phyloP scores from a whole-genome alignment of 352 stramenopile species.

The Phytophthora sp. region DNA sequence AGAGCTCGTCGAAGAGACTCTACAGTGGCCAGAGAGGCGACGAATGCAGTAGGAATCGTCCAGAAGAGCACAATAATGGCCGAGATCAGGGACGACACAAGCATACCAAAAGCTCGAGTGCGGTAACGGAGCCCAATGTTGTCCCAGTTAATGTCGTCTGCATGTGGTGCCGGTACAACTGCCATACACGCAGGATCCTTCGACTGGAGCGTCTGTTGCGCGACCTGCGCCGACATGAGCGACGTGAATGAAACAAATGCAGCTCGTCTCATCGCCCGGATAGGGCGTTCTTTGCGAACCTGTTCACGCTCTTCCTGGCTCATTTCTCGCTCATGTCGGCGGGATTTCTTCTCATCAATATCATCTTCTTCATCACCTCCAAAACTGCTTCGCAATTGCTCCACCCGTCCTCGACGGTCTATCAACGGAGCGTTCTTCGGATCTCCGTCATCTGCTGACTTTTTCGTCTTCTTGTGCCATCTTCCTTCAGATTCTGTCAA shows the following conservation, averaged over 20 bases:
- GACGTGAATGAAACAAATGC: slow-evolving; percentile 85
- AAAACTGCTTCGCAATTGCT: slow-evolving; percentile 30
- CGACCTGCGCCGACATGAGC: slow-evolving; percentile 71
- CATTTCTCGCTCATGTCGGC: slow-evolving; percentile 43
- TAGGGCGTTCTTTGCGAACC: slow-evolving; percentile 53
- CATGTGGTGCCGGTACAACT: slow-evolving; percentile 58
- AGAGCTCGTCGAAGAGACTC: slow-evolving; percentile 67
- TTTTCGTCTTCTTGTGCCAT: slow-evolving; percentile 15
- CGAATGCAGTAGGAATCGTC: slow-evolving; percentile 83
- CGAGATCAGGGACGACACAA: slow-evolving; percentile 65
- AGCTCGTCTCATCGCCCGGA: slow-evolving; percentile 65
- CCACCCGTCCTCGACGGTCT: slow-evolving; percentile 10
- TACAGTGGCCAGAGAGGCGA: slow-evolving; percentile 72
- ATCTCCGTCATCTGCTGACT: slow-evolving; percentile 23
- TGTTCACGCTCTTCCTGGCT: slow-evolving; percentile 58
- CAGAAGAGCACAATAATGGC: slow-evolving; percentile 78
- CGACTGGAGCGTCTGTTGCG: slow-evolving; percentile 72
- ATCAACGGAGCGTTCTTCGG: slow-evolving; percentile 25
- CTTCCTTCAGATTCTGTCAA: slow-evolving; percentile 19
- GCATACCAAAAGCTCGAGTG: slow-evolving; percentile 51
- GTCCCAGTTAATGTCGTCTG: slow-evolving; percentile 76
- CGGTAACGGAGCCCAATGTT: slow-evolving; percentile 70
- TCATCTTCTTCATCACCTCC: slow-evolving; percentile 30
- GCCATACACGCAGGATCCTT: slow-evolving; percentile 62
- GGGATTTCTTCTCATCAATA: slow-evolving; percentile 42